phyloP scores from a whole-genome alignment of 768 basidiomycete species.

The Lentinula lateritia region DNA sequence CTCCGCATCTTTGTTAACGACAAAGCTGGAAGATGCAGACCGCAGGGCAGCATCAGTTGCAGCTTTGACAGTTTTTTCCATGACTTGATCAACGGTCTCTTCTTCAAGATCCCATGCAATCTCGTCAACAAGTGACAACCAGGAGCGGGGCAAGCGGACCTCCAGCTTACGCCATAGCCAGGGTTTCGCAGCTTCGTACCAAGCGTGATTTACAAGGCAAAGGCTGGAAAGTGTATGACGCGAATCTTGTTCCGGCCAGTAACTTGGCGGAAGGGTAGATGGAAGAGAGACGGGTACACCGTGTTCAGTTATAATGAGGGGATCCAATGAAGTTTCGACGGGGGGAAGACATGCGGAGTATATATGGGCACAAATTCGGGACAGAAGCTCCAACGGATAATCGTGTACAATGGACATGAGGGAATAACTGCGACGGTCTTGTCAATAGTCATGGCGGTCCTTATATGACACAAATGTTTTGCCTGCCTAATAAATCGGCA shows the following conservation, averaged over 20 bases:
- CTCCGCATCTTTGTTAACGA: conserved; percentile 33
- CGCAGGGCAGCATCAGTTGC: conserved; percentile 60
- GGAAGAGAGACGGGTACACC: conserved; percentile 59
- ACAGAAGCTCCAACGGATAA: conserved; percentile 70
- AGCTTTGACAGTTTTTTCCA: conserved; percentile 62
- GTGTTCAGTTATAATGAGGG: conserved; percentile 44
- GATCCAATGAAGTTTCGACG: conserved; percentile 59
- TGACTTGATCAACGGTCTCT: conserved; percentile 56
- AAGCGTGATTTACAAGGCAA: conserved; percentile 71
- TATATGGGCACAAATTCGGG: conserved; percentile 67
- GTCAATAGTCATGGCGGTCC: conserved; percentile 20
- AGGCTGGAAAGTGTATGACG: conserved; percentile 65
- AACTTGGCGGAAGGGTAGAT: conserved; percentile 64
- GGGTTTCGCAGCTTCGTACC: conserved; percentile 80
- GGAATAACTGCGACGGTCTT: conserved; percentile 21
- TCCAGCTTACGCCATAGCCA: conserved; percentile 86
- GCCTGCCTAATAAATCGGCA: background rate
- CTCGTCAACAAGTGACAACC: conserved; percentile 78
- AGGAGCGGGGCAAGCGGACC: conserved; percentile 77
- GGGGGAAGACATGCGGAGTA: conserved; percentile 60
- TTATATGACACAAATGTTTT: background rate
- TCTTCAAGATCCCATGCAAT: conserved; percentile 71
- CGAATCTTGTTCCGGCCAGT: conserved; percentile 63
- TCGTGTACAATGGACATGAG: conserved; percentile 20
- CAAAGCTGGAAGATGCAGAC: conserved; percentile 28